Conservation (phyloP, 805 yeast genomes). For the Peterozyma xylosa region DNA sequence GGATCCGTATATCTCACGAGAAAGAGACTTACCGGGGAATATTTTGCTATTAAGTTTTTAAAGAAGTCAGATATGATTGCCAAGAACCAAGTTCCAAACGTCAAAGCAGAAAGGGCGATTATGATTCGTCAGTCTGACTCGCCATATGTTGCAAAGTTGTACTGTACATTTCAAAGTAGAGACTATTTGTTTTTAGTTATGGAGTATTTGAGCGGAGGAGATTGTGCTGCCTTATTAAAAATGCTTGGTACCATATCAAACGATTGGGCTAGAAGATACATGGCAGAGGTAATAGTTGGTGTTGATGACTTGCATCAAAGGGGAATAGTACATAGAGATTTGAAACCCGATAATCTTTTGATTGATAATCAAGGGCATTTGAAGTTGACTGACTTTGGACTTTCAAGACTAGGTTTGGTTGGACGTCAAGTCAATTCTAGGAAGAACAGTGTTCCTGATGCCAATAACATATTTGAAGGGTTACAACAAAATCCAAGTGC, state of each 20-base stretch:
- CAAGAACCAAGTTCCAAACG: conserved; percentile 92
- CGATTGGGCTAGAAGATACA: conserved; percentile 78
- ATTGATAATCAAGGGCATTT: conserved; percentile 85
- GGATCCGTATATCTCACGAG: conserved; percentile 89
- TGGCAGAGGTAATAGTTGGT: conserved; percentile 87
- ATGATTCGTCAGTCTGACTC: conserved; percentile 95
- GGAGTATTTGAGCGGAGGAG: conserved; percentile 97
- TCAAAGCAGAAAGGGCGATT: conserved; percentile 92
- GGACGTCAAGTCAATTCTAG: conserved; percentile 60
- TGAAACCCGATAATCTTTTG: conserved; percentile 89
- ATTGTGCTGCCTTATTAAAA: conserved; percentile 78
- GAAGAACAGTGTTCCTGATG: conserved; percentile 32
- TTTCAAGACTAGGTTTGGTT: conserved; percentile 81
- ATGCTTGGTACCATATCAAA: conserved; percentile 78
- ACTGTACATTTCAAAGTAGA: conserved; percentile 80
- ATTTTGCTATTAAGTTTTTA: conserved; percentile 88
- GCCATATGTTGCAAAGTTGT: conserved; percentile 86
- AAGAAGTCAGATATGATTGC: conserved; percentile 95
- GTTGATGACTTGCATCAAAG: conserved; percentile 82
- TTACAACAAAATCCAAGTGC: conserved; percentile 17
- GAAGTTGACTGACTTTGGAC: conserved; percentile 91
- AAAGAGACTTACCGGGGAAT: conserved; percentile 82
- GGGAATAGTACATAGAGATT: conserved; percentile 90
- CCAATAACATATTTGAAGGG: conserved; percentile 2
- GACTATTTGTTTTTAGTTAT: conserved; percentile 87